Conservation (phyloP, 352 stramenopile genomes). For the Stramenopiles sp. region DNA sequence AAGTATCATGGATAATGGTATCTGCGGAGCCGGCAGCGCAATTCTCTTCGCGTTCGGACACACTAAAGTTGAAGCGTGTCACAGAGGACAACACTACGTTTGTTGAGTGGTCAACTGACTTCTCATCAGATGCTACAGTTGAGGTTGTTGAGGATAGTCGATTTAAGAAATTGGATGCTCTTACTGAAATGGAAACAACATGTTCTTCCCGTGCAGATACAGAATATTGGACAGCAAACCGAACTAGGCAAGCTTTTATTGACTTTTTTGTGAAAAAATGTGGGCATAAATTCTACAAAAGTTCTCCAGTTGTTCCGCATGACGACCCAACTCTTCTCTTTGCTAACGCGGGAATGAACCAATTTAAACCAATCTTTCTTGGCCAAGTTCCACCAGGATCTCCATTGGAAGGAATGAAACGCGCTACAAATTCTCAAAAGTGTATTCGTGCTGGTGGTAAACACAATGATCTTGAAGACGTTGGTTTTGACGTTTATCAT, state of each 20-base stretch:
- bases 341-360: slow-evolving; percentile 97
- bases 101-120: too few relatives aligned
- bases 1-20: too few relatives aligned
- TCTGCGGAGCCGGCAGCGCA: too few relatives aligned
- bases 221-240: slow-evolving; percentile 28
- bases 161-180: too few relatives aligned
- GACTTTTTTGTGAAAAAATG: slow-evolving; percentile 68
- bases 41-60: too few relatives aligned
- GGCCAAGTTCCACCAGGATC: slow-evolving; percentile 67
- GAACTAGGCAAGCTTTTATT: slow-evolving; percentile 83
- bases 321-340: slow-evolving; percentile 94
- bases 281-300: slow-evolving; percentile 69
- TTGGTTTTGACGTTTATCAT: slow-evolving; percentile 88
- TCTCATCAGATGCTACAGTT: too few relatives aligned
- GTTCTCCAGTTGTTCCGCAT: slow-evolving; percentile 69
- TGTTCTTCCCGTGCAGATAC: too few relatives aligned
- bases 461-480: slow-evolving; percentile 97
- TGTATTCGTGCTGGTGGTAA: slow-evolving; percentile 95
- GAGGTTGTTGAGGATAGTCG: too few relatives aligned
- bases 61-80: too few relatives aligned
- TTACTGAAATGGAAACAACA: too few relatives aligned
- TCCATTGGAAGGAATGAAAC: slow-evolving; percentile 48
- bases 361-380: slow-evolving; percentile 98
- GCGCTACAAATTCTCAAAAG: slow-evolving; percentile 86
- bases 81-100: too few relatives aligned